Base-by-base conservation (phyloP, 2,329 filamentous ascomycete genomes). In the Colletotrichum incanum region DNA sequence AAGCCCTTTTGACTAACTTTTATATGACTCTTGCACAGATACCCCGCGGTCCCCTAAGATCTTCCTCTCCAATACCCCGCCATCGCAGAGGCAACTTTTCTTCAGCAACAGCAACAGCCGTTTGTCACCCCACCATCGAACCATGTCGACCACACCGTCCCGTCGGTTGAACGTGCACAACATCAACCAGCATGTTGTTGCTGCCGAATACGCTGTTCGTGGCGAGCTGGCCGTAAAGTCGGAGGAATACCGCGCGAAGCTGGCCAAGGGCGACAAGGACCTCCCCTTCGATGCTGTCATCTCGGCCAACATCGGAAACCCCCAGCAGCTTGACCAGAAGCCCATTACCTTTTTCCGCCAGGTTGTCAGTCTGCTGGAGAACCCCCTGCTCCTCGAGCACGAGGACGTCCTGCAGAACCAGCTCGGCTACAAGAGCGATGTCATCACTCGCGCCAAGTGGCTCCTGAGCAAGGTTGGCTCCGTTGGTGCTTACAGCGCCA, bases 261-360 rank as follows among this genome's bases (percentile, higher is more conserved):
- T 98, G 73, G 85, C 86, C 75, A 88, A 90, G 74, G 90, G 89
- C 77, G 87, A 82, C 76, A 82, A 79, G 71, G 81, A 82, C 79
- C 88, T 98, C 62, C 96, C 96, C 60, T 99, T 99, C 83, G 88
- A 94, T 78, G 89, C 94, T 72, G 92, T 99, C 83, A 96, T 99
- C 85, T 95, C 94, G 74, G 96, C 96, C 84, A 99, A 99, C 86
- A 99, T 99, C 80, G 96, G 96, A 80, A 99, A 99, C 87, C 96
- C 96, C 5, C 96, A 99, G 85, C 96, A 99, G 85, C 91, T 99
- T 74, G 96, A 98, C 85, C 96, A 99, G 89, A 97, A 98, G 88
- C 96, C 96, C 79, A 96, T 99, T 79, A 99, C 96, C 77, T 99
- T 98, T 88, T 98, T 99, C 91, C 92, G 96, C 77, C 96, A 99